Base-by-base conservation (phyloP, 805 yeast genomes). In the Ogataea zsoltii region DNA sequence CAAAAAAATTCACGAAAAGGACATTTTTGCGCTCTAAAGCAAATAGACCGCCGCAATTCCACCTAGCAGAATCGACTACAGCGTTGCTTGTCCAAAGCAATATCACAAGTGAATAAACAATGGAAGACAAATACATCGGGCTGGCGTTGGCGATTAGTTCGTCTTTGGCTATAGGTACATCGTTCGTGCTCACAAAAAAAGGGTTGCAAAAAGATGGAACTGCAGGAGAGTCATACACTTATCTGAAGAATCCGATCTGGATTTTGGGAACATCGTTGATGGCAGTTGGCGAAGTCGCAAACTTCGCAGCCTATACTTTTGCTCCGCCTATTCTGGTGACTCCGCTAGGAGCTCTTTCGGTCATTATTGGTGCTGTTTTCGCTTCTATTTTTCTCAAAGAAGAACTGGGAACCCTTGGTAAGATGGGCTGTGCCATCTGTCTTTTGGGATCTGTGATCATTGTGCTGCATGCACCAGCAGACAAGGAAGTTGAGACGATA, bases 281-380 rank as follows among this genome's bases (percentile, higher is more conserved):
- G 97, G 96, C 94, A 2, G 68, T 89, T 17, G 97, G 97, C 5
- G 97, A 89, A 62, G 68, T 89, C 33, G 96, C 96, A 46, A 89
- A 89, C 62, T 89, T 89, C 62, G 96, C 96, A 3, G 97, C 97
- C 0, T 89, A 89, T 62, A 89, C 96, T 1, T 89, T 89, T 74
- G 97, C 97, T 0, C 96, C 97, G 3, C 95, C 96, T 1, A 86
- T 90, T 52, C 68, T 89, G 55, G 97, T 89, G 33, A 89, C 97
- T 4, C 97, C 97, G 5, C 71, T 89, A 44, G 97, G 97, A 11
- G 97, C 97, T 0, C 70, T 89, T 21, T 82, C 91, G 7, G 97
- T 89, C 18, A 87, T 89, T 52, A 89, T 89, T 49, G 97, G 97
- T 13, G 96, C 97, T 2, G 88, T 89, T 6, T 71, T 89, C 51